These are phyloP conservation scores for Mycena leptocephala DNA, from an alignment of 768 basidiomycete genomes.

Conservation along the genomic window DNA sequence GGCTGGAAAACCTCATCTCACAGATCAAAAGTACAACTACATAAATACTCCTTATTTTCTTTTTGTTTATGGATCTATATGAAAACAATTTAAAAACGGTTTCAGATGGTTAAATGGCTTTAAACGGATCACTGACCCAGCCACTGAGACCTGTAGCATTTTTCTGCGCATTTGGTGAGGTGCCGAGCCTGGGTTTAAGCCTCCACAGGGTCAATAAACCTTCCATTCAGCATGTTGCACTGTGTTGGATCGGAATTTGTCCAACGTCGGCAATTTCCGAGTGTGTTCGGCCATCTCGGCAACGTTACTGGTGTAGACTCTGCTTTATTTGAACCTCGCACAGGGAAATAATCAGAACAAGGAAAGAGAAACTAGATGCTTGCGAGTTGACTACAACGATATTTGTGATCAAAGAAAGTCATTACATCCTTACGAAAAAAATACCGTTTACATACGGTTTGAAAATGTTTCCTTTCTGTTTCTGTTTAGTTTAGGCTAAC, in stretches of 20 bases:
- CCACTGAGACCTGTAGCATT: not conserved
- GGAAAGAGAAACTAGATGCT: not conserved
- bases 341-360: not conserved
- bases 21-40: too few relatives aligned
- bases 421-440: not conserved
- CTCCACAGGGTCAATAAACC: not conserved
- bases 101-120: not conserved
- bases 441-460: not conserved
- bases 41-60: too few relatives aligned
- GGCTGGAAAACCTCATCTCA: too few relatives aligned
- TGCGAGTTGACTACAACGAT: not conserved
- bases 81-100: not conserved
- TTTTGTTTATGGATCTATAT: too few relatives aligned
- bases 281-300: conserved; percentile 14
- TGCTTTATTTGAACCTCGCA: not conserved
- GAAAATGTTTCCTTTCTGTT: too few relatives aligned
- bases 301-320: not conserved
- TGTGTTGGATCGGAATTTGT: not conserved
- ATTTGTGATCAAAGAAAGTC: not conserved
- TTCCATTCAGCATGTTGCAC: conserved; percentile 11
- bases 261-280: conserved; percentile 7
- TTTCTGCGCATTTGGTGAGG: not conserved
- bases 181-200: not conserved
- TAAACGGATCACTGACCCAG: not conserved
- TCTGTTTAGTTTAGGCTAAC: too few relatives aligned